phyloP scores from a whole-genome alignment of 2,329 filamentous ascomycete species.

The Ceratocystiopsis minuta region DNA sequence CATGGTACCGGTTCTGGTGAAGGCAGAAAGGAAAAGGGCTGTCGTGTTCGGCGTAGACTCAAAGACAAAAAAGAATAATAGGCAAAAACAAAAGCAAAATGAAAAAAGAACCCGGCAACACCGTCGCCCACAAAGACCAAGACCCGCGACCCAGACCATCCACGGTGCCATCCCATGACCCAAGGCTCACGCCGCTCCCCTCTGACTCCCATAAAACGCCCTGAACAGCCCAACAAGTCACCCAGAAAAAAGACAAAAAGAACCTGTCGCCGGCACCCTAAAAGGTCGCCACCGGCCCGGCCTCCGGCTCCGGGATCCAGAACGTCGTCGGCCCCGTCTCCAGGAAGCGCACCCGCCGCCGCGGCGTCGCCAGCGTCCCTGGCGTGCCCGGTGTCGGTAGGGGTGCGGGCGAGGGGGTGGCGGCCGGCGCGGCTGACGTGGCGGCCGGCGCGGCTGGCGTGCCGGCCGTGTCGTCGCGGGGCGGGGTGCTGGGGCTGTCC shows the following conservation, averaged over 20 bases:
- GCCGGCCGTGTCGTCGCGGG: too few relatives aligned
- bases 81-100: slow-evolving; percentile 8
- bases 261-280: neutral
- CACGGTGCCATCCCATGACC: too few relatives aligned
- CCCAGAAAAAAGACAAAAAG: neutral
- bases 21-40: neutral
- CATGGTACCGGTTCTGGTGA: slow-evolving; percentile 42
- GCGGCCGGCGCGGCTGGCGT: too few relatives aligned
- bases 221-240: neutral
- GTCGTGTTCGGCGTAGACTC: too few relatives aligned
- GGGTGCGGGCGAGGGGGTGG: too few relatives aligned
- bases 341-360: slow-evolving; percentile 7
- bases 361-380: too few relatives aligned
- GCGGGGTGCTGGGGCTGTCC: too few relatives aligned
- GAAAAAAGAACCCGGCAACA: neutral
- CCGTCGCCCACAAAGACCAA: neutral
- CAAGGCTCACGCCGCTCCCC: too few relatives aligned
- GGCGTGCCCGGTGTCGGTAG: too few relatives aligned
- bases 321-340: slow-evolving; percentile 7
- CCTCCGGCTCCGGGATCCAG: slow-evolving; percentile 8
- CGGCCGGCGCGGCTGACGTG: too few relatives aligned
- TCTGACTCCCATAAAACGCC: neutral
- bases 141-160: too few relatives aligned
- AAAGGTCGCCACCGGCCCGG: neutral
- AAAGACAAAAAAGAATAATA: slow-evolving; percentile 29